These are phyloP conservation scores for Seiridium unicorne DNA, from an alignment of 2,329 filamentous ascomycete genomes.

Conservation along the genomic window DNA sequence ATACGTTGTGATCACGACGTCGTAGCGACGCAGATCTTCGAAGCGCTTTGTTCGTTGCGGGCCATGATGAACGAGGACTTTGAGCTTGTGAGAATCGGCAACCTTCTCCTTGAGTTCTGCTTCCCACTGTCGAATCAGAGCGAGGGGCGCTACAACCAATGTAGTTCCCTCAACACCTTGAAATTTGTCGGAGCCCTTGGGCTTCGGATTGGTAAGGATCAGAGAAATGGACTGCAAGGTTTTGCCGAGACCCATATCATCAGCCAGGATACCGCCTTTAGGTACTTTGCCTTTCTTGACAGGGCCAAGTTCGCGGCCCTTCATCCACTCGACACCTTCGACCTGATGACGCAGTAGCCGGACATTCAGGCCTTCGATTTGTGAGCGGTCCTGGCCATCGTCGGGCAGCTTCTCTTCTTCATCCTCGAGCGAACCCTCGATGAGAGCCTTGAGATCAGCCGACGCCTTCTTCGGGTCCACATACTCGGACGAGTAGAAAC, in stretches of 20 bases:
- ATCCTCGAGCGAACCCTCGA: slow-evolving; percentile 79
- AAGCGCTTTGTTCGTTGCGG: slow-evolving; percentile 77
- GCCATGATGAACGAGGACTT: slow-evolving; percentile 89
- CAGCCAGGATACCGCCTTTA: slow-evolving; percentile 91
- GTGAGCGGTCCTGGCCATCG: slow-evolving; percentile 51
- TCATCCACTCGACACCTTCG: slow-evolving; percentile 94
- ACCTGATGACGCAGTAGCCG: slow-evolving; percentile 91
- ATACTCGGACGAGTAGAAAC: slow-evolving; percentile 53
- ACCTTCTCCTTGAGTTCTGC: slow-evolving; percentile 86
- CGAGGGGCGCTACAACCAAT: slow-evolving; percentile 87
- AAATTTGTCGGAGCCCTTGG: slow-evolving; percentile 48
- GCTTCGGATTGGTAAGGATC: slow-evolving; percentile 78
- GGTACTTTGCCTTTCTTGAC: slow-evolving; percentile 80
- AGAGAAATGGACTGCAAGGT: slow-evolving; percentile 91
- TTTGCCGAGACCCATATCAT: slow-evolving; percentile 97
- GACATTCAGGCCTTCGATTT: slow-evolving; percentile 79
- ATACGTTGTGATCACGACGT: slow-evolving; percentile 96
- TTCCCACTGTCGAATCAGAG: slow-evolving; percentile 97
- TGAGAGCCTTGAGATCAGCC: slow-evolving; percentile 76
- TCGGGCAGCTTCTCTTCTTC: slow-evolving; percentile 52
- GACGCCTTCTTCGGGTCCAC: slow-evolving; percentile 71
- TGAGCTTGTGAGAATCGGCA: slow-evolving; percentile 64
- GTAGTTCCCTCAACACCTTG: slow-evolving; percentile 72
- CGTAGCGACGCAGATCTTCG: slow-evolving; percentile 76
- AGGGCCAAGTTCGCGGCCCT: slow-evolving; percentile 81